These are phyloP conservation scores for Hypsizygus marmoreus DNA, from an alignment of 768 basidiomycete genomes.

Conservation along the genomic window DNA sequence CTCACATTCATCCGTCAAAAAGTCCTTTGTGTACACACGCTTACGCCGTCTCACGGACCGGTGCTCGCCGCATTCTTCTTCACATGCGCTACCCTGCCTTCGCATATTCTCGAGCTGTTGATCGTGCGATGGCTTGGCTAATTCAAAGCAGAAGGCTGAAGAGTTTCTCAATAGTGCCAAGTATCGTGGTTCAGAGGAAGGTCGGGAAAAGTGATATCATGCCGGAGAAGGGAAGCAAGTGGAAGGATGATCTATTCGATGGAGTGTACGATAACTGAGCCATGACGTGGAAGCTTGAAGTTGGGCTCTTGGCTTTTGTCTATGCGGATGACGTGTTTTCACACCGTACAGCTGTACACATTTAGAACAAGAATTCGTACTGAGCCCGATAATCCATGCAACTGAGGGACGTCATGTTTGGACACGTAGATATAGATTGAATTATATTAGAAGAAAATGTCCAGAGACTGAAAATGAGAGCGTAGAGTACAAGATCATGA, in stretches of 20 bases:
- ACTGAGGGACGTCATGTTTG: too few relatives aligned
- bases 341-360: too few relatives aligned
- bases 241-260: constrained; percentile 52
- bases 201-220: constrained; percentile 56
- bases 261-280: constrained; percentile 41
- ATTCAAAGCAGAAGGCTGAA: constrained; percentile 54
- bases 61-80: constrained; percentile 61
- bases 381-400: too few relatives aligned
- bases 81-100: constrained; percentile 65
- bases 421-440: too few relatives aligned
- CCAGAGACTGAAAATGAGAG: too few relatives aligned
- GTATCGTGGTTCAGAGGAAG: constrained; percentile 69
- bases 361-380: too few relatives aligned
- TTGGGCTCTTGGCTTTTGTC: too few relatives aligned
- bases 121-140: constrained; percentile 74
- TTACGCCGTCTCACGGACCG: constrained; percentile 59
- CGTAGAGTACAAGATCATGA: too few relatives aligned
- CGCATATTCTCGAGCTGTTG: constrained; percentile 77
- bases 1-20: constrained; percentile 56
- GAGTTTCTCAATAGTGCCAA: constrained; percentile 68
- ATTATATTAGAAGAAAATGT: too few relatives aligned
- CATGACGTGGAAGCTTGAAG: neutral
- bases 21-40: constrained; percentile 75
- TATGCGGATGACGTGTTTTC: too few relatives aligned
- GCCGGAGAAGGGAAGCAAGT: constrained; percentile 51